Evolutionary conservation across 2,329 filamentous ascomycete species (phyloP).

Genomic region (Calonectria montana): DNA sequence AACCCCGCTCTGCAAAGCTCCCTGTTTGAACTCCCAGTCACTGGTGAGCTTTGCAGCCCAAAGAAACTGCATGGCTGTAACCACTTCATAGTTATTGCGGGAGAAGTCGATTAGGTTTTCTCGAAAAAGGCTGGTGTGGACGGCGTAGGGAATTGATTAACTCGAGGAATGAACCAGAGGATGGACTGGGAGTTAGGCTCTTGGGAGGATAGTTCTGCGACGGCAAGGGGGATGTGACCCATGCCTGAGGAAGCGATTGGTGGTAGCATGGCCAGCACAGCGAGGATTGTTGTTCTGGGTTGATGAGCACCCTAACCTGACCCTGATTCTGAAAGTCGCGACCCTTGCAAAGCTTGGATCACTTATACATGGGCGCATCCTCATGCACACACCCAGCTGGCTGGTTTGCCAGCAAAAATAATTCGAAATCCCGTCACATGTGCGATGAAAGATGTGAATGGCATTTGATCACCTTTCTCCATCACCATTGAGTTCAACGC

Average conservation of each 20-base stretch:
- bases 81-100: not conserved
- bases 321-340: constrained; percentile 17
- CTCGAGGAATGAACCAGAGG: not conserved
- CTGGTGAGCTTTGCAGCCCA: not conserved
- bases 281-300: not conserved
- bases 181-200: not conserved
- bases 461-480: too few relatives aligned
- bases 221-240: not conserved
- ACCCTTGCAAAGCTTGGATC: not conserved
- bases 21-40: not conserved
- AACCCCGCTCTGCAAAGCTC: not conserved
- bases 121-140: not conserved
- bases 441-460: not conserved
- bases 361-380: not conserved
- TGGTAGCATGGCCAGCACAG: not conserved
- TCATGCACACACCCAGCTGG: not conserved
- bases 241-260: not conserved
- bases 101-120: not conserved
- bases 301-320: constrained; percentile 7
- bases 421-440: not conserved
- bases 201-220: not conserved
- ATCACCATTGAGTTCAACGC: not conserved
- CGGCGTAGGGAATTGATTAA: not conserved
- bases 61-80: not conserved
- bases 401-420: not conserved